Evolutionary conservation across 2,329 filamentous ascomycete species (phyloP), one percentile per base, ranked within the genome.

Genomic region (Hyphodiscus sp.): DNA sequence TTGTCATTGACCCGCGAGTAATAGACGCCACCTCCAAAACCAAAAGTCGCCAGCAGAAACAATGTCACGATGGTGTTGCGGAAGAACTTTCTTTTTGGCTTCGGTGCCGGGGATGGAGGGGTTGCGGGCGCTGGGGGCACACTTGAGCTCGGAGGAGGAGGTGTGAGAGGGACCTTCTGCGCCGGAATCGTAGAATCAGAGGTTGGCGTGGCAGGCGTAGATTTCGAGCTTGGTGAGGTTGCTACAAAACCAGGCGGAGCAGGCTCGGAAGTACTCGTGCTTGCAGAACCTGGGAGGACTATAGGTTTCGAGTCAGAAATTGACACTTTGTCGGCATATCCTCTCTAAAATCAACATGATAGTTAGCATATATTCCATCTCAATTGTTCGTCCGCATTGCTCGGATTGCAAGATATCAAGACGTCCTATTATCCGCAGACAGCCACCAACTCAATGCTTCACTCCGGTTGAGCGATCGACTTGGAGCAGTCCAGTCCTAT

Each of bases 1-100:
- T 90, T 96, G 76, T 99, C 94, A 68, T 87, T 95, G 71, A 94
- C 80, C 60, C 95, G 83, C 52, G 94, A 92, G 72, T 95, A 94
- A 78, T 88, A 96, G 52, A 96, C 85, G 62, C 92, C 91, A 60
- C 91, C 91, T 52, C 81, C 88, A 65, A 96, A 99, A 41, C 87
- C 85, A 45, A 95, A 72, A 6, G 83, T 82, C 23, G 87, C 84
- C 26, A 96, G 80, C 45, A 96, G 72, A 58, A 91, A 74, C 47
- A 96, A 72, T 51, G 87, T 88, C 61, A 91, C 73, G 54, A 96
- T 73, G 68, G 87, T 82, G 59, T 88, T 82, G 76, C 81, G 87
- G 68, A 96, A 81, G 54, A 87, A 82, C 58, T 87, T 81, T 76
- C 81, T 55, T 76, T 79, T 55, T 76, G 79, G 82, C 63, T 76